Percentiles rank a stretch among this genome's conserved stretches.
These are phyloP conservation scores for Penicillium italicum DNA, from an alignment of 2,329 filamentous ascomycete species.

Conservation along the genomic window DNA sequence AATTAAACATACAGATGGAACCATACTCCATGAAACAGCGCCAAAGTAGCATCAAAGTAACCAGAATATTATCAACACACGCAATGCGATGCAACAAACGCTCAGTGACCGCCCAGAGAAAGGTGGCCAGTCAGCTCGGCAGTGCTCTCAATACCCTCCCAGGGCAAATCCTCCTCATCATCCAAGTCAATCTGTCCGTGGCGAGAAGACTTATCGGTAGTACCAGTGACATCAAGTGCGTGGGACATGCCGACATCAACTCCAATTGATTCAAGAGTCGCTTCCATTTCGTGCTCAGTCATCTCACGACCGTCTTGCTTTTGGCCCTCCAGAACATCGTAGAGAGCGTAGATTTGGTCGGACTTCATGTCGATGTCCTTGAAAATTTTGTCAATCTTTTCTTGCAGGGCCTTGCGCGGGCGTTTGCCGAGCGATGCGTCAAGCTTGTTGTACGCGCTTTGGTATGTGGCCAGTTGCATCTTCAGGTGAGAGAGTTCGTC, in stretches of 20 bases:
- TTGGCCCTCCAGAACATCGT: slow-evolving; percentile 80
- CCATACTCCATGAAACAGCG: slow-evolving; percentile 5
- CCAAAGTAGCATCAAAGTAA: slow-evolving; percentile 3
- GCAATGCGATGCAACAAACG: slow-evolving; percentile 3
- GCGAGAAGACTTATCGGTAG: slow-evolving; percentile 28
- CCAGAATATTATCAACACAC: slow-evolving; percentile 3
- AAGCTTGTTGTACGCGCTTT: slow-evolving; percentile 61
- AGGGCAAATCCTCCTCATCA: slow-evolving; percentile 41
- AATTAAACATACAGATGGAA: slow-evolving; percentile 7
- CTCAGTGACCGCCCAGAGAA: slow-evolving; percentile 19
- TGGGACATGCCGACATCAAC: slow-evolving; percentile 27
- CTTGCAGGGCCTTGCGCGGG: slow-evolving; percentile 59
- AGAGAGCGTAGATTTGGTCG: slow-evolving; percentile 75
- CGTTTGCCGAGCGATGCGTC: slow-evolving; percentile 65
- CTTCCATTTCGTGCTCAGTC: slow-evolving; percentile 60
- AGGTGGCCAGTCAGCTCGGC: slow-evolving; percentile 36
- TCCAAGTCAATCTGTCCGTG: slow-evolving; percentile 26
- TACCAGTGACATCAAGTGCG: slow-evolving; percentile 27
- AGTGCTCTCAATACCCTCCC: slow-evolving; percentile 45
- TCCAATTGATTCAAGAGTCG: slow-evolving; percentile 54
- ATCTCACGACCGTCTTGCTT: slow-evolving; percentile 63
- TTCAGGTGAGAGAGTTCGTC: slow-evolving; percentile 78
- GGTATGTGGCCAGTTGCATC: slow-evolving; percentile 61
- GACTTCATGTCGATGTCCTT: slow-evolving; percentile 67
- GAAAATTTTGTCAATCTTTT: slow-evolving; percentile 59